Evolutionary conservation across 495 filamentous ascomycete genomes (phyloP).

Genomic region (Aspergillus diversus): DNA sequence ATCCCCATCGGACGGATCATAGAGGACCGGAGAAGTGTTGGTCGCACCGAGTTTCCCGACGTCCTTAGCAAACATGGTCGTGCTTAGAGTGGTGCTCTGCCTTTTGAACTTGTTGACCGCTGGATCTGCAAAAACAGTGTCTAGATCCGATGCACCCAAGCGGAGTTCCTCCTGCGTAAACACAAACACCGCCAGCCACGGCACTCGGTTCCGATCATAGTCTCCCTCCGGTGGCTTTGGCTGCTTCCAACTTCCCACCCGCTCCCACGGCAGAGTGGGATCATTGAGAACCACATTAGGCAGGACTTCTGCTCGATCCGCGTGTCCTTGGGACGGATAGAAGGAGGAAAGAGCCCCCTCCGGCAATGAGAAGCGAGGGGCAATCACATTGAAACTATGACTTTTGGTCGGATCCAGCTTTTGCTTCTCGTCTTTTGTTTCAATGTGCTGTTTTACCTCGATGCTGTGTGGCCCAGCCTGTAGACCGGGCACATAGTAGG

Average conservation of each 20-base stretch:
- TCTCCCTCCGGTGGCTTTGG: slow-evolving; percentile 18
- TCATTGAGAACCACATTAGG: slow-evolving; percentile 55
- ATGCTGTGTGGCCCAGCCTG: slow-evolving; percentile 29
- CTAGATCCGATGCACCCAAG: background rate
- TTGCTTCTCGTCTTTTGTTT: background rate
- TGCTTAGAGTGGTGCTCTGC: slow-evolving; percentile 4
- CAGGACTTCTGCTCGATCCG: slow-evolving; percentile 37
- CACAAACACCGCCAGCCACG: slow-evolving; percentile 44
- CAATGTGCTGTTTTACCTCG: slow-evolving; percentile 26
- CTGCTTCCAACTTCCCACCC: slow-evolving; percentile 5
- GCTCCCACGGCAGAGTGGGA: slow-evolving; percentile 53
- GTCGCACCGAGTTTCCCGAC: background rate
- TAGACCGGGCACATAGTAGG: slow-evolving; percentile 37
- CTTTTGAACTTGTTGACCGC: background rate
- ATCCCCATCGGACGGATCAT: background rate
- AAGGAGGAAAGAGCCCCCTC: slow-evolving; percentile 29
- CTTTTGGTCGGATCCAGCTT: background rate
- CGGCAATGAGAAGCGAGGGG: slow-evolving; percentile 36
- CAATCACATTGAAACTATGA: slow-evolving; percentile 39
- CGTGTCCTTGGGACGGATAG: slow-evolving; percentile 49
- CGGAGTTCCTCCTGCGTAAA: slow-evolving; percentile 30
- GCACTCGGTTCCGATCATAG: slow-evolving; percentile 29
- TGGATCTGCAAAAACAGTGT: background rate
- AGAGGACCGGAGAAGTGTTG: background rate
- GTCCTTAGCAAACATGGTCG: slow-evolving; percentile 1